These are phyloP conservation scores for Theileria luwenshuni DNA, from an alignment of 169 alveolate genomes.

Conservation along the genomic window DNA sequence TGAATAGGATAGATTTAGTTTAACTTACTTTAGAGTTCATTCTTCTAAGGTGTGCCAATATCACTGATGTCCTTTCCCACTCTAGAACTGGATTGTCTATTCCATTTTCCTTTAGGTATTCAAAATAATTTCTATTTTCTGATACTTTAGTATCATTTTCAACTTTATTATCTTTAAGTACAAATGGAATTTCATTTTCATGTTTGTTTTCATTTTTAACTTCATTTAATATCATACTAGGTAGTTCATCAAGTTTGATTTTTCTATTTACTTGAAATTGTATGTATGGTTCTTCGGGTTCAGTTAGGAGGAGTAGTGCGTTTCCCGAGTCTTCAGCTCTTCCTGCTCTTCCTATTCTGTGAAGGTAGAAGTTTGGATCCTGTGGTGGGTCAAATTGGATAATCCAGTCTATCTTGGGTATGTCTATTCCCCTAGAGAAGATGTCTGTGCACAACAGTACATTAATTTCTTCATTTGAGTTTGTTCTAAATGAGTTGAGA, in stretches of 20 bases:
- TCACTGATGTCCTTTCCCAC: conserved; percentile 34
- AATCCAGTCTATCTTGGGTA: conserved; percentile 91
- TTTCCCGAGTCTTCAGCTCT: conserved; percentile 97
- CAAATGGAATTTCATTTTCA: not conserved
- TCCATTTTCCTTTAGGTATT: conserved; percentile 27
- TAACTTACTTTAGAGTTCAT: conserved; percentile 14
- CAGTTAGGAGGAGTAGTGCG: conserved; percentile 79
- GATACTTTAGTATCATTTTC: conserved; percentile 26
- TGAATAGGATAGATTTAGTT: not conserved
- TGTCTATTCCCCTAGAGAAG: conserved; percentile 93
- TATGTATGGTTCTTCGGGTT: conserved; percentile 49
- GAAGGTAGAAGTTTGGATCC: conserved; percentile 87
- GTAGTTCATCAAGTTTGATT: conserved; percentile 19
- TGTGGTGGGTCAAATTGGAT: conserved; percentile 95
- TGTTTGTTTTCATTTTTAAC: not conserved
- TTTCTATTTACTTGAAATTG: conserved; percentile 64
- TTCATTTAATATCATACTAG: conserved; percentile 7
- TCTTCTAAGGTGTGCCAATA: conserved; percentile 39
- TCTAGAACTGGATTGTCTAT: conserved; percentile 38
- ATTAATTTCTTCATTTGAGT: not conserved
- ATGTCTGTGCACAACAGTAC: conserved; percentile 92
- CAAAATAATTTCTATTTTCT: conserved; percentile 17
- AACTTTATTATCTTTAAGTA: not conserved
- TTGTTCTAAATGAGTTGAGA: not conserved
- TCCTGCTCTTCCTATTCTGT: conserved; percentile 99